These are phyloP conservation scores for Dendrobium huoshanense DNA, from an alignment of 106 monocot genomes.

Conservation along the genomic window DNA sequence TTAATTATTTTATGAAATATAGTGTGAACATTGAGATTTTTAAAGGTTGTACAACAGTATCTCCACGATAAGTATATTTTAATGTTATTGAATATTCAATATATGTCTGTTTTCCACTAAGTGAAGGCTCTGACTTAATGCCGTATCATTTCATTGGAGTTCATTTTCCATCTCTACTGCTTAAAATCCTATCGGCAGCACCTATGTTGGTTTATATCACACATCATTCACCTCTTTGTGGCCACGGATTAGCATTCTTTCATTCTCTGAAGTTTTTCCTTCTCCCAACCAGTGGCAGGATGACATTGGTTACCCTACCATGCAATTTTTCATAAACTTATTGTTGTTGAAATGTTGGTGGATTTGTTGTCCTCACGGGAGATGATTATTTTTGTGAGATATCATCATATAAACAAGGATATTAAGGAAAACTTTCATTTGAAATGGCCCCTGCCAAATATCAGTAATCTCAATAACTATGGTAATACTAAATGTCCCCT, in stretches of 20 bases:
- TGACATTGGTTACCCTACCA: neutral
- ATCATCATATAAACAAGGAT: neutral
- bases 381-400: neutral
- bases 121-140: neutral
- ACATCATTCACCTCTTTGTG: neutral
- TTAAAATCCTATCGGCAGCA: neutral
- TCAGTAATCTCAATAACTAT: neutral
- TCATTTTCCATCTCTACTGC: neutral
- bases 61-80: neutral
- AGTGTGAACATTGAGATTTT: neutral
- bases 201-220: neutral
- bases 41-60: neutral
- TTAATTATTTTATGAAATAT: neutral
- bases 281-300: neutral
- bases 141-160: neutral
- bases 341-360: neutral
- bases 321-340: neutral
- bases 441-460: neutral
- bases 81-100: neutral
- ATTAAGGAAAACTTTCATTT: neutral
- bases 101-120: neutral
- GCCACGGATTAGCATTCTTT: neutral
- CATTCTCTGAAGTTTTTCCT: neutral
- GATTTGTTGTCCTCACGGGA: neutral
- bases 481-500: neutral